Percentiles rank a stretch among this genome's conserved stretches.
These are phyloP conservation scores for Scytalidium lignicola DNA, from an alignment of 2,329 filamentous ascomycete species.

Conservation along the genomic window DNA sequence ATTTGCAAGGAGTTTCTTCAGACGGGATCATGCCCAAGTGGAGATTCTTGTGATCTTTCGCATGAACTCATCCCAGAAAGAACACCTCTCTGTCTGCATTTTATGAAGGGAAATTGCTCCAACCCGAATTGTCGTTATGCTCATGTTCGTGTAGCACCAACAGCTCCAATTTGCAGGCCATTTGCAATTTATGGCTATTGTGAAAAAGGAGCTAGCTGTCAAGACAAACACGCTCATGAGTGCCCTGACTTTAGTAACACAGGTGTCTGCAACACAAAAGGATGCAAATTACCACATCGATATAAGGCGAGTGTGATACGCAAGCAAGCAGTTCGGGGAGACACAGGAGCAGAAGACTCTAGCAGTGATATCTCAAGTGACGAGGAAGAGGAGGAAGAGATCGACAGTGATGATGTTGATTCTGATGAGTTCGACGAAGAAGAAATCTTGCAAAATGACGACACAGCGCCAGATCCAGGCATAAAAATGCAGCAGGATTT, in stretches of 20 bases:
- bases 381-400: constrained; percentile 60
- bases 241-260: constrained; percentile 94
- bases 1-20: constrained; percentile 85
- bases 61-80: constrained; percentile 81
- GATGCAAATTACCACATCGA: constrained; percentile 82
- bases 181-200: constrained; percentile 90
- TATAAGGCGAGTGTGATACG: constrained; percentile 78
- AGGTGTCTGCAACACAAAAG: constrained; percentile 73
- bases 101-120: constrained; percentile 82
- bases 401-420: constrained; percentile 73
- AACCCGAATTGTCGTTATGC: constrained; percentile 83
- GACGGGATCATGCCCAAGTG: constrained; percentile 71
- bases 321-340: constrained; percentile 41
- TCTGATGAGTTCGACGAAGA: constrained; percentile 63
- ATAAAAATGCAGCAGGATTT: constrained; percentile 56
- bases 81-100: constrained; percentile 84
- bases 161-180: constrained; percentile 72
- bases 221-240: constrained; percentile 82
- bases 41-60: constrained; percentile 81
- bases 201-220: constrained; percentile 71
- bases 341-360: constrained; percentile 41
- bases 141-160: constrained; percentile 72
- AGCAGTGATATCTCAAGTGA: constrained; percentile 73
- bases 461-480: constrained; percentile 45
- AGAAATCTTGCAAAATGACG: constrained; percentile 56